Evolutionary conservation across 2,329 filamentous ascomycete genomes (phyloP).

Genomic region (Trichoderma pleuroti): DNA sequence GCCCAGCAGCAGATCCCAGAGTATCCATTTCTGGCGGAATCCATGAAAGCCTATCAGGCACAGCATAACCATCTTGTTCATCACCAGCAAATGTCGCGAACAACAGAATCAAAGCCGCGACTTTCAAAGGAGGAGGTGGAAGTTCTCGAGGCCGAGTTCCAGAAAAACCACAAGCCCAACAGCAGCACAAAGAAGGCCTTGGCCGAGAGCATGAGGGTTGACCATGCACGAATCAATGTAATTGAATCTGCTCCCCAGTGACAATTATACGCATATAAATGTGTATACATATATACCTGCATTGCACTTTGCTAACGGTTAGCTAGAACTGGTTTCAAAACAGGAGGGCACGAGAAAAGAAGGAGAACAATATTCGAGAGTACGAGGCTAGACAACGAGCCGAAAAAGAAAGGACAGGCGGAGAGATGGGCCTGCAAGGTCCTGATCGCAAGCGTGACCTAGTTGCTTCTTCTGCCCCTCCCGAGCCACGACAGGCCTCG

Average conservation of each 20-base stretch:
- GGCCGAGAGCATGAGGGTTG: constrained; percentile 60
- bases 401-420: constrained; percentile 33
- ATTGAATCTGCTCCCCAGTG: constrained; percentile 23
- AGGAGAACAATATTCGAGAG: constrained; percentile 52
- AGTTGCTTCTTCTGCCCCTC: constrained; percentile 41
- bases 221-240: constrained; percentile 62
- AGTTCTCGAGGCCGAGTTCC: constrained; percentile 57
- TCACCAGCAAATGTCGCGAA: constrained; percentile 39
- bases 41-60: constrained; percentile 37
- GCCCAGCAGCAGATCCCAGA: constrained; percentile 30
- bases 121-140: constrained; percentile 59
- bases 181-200: constrained; percentile 59
- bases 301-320: constrained; percentile 31
- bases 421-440: constrained; percentile 28
- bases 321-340: constrained; percentile 67
- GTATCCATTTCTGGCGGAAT: constrained; percentile 38
- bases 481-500: constrained; percentile 26
- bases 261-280: neutral
- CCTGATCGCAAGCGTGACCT: constrained; percentile 35
- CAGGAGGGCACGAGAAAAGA: constrained; percentile 61
- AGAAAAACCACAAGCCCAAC: constrained; percentile 62
- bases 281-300: neutral
- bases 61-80: constrained; percentile 38
- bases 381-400: constrained; percentile 38
- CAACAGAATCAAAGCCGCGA: constrained; percentile 49